phyloP scores from a whole-genome alignment of 768 basidiomycete species.

The Amanita exitialis region DNA sequence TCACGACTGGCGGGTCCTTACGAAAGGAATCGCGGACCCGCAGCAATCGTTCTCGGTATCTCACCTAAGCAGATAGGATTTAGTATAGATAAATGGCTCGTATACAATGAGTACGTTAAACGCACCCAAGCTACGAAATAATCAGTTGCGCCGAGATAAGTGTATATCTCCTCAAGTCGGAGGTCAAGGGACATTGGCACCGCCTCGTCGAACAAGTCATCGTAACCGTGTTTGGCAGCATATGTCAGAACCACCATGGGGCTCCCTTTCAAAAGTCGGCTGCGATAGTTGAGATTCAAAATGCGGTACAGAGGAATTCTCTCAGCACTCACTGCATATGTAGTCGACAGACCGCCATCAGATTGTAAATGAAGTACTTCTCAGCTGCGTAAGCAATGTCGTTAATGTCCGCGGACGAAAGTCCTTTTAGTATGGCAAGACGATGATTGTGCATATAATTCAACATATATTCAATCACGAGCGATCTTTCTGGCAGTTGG shows the following conservation, averaged over 20 bases:
- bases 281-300: background rate
- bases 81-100: no score
- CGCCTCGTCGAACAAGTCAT: background rate
- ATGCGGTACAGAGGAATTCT: background rate
- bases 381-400: background rate
- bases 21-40: background rate
- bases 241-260: background rate
- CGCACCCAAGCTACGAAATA: slow-evolving; percentile 1
- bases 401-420: background rate
- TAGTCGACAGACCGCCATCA: slow-evolving; percentile 2
- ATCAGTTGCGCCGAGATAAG: background rate
- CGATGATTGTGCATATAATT: slow-evolving; percentile 1
- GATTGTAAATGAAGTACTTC: background rate
- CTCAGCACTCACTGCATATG: background rate
- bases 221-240: background rate
- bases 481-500: background rate
- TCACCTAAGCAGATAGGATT: background rate
- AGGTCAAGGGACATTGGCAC: background rate
- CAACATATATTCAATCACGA: background rate
- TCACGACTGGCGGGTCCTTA: background rate
- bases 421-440: background rate
- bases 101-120: background rate
- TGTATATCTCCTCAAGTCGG: background rate
- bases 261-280: background rate
- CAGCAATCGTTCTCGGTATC: background rate